Base-by-base conservation (phyloP, 192 early-diverging fungal species). In the Radiomyces spectabilis region DNA sequence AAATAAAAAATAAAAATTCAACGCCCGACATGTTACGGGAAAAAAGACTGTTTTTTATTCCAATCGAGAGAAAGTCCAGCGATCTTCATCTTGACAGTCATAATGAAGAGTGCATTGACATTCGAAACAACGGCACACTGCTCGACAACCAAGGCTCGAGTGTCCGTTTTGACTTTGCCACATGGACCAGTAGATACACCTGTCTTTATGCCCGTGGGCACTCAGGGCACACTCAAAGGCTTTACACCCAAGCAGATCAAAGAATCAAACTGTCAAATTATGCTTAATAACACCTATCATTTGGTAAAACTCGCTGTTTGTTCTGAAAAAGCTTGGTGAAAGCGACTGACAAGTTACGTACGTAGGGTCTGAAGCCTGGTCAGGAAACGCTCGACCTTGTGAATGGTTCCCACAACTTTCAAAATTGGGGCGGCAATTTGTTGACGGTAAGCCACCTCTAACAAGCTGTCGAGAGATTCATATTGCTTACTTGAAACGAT, bases 201-300 rank as follows among this genome's bases (percentile, higher is more conserved):
- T 27, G 84, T 88, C 61, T 93, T 93, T 46, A 93, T 93, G 90
- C 90, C 90, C 1, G 90, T 93, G 27, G 90, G 83, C 7, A 93
- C 90, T 13, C 85, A 88, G 72, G 90, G 85, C 15, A 80, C 87
- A 8, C 77, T 93, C 53, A 93, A 93, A 57, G 90, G 90, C 34
- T 66, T 93, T 56, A 88, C 88, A 13, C 77, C 82, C 18, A 61
- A 83, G 34, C 90, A 93, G 58, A 61, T 93, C 39, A 78, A 83
- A 55, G 73, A 76, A 31, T 69, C 86, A 21, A 79, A 83, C 57
- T 90, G 88, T 69, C 87, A 89, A 52, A 84, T 93, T 48, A 90
- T 93, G 63, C 71, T 93, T 19, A 87, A 87, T 40, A 93, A 93
- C 64, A 93, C 90, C 1, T 90, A 92, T 72, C 90, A 92, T 48